phyloP scores from a whole-genome alignment of 148 eudicot genomes.

The Heliamphora exappendiculata region DNA sequence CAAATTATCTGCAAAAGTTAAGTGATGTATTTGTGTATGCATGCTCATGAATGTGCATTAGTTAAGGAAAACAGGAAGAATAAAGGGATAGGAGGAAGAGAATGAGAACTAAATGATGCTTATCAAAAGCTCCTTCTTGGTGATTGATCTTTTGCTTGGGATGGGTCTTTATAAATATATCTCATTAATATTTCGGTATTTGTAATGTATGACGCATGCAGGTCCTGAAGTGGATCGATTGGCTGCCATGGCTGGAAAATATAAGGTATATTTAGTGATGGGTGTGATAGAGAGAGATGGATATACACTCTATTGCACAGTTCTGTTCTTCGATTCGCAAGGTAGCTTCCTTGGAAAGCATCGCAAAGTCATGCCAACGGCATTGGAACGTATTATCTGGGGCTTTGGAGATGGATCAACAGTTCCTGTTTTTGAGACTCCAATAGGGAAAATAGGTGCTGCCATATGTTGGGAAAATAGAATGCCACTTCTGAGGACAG shows the following conservation, averaged over 20 bases:
- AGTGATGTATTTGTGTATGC: background rate
- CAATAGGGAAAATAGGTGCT: slow-evolving; percentile 83
- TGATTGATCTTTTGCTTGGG: background rate
- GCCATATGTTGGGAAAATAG: slow-evolving; percentile 95
- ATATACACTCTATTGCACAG: slow-evolving; percentile 79
- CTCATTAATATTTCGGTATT: background rate
- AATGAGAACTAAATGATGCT: background rate
- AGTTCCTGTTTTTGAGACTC: slow-evolving; percentile 82
- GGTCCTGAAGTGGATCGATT: slow-evolving; percentile 89
- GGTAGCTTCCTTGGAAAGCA: slow-evolving; percentile 91
- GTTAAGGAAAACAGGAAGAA: background rate
- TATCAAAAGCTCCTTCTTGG: background rate
- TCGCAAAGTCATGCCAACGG: slow-evolving; percentile 92
- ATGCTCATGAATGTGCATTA: background rate
- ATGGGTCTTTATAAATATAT: background rate
- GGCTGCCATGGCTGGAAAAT: slow-evolving; percentile 91
- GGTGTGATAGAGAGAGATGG: slow-evolving; percentile 94
- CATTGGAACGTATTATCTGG: slow-evolving; percentile 82
- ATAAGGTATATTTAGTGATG: slow-evolving; percentile 74
- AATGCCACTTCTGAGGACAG: slow-evolving; percentile 92
- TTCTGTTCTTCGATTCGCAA: slow-evolving; percentile 80
- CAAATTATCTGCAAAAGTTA: background rate
- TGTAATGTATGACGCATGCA: slow-evolving; percentile 15
- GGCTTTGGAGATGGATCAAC: slow-evolving; percentile 98
- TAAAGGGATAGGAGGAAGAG: background rate